Base-by-base conservation (phyloP, 2,329 filamentous ascomycete species). In the Pleurostoma richardsiae region DNA sequence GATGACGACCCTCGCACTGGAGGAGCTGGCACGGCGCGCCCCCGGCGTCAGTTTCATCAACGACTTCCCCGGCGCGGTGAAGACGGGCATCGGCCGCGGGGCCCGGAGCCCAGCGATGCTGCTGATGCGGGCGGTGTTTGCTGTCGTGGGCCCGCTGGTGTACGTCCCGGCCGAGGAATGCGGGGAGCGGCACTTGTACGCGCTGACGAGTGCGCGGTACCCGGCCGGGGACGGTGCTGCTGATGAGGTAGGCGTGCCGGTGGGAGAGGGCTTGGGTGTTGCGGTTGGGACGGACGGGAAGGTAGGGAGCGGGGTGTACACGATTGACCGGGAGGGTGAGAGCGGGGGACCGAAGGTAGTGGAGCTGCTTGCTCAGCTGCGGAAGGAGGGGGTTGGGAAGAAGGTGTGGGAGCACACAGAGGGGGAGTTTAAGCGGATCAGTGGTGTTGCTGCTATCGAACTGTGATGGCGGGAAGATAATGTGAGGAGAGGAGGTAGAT, bases 1-100 rank as follows among this genome's bases (percentile, higher is more conserved):
- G 31, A 72, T 80, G 59, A 73, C 73, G 52, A 73, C 72, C 7
- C 63, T 82, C 0, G 62, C 66, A 0, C 59, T 77, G 38, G 76
- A 77, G 45, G 66, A 73, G 11, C 58, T 82, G 4, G 71, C 76
- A 0, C 58, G 61, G 4, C 55, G 65, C 8, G 68, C 76, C 29
- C 73, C 74, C 0, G 61, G 63, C 4, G 60, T 73, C 10, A 58
- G 58, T 1, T 72, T 72, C 47, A 53, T 73, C 5, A 68, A 72
- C 47, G 58, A 59, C 30, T 69, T 60, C 42, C 69, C 69, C 0
- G 66, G 68, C 3, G 53, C 61, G 27, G 68, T 71, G 8, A 61
- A 64, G 40, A 66, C 66, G 2, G 56, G 56, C 10, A 53, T 54
- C 48, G 38, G 56, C 29, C 49, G 54, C 5, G 58, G 51, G 40